A percentile compares a stretch with the other conserved stretches of the same genome.
Conservation (phyloP, 2,329 filamentous ascomycete genomes). For the Fusarium nurragi region DNA sequence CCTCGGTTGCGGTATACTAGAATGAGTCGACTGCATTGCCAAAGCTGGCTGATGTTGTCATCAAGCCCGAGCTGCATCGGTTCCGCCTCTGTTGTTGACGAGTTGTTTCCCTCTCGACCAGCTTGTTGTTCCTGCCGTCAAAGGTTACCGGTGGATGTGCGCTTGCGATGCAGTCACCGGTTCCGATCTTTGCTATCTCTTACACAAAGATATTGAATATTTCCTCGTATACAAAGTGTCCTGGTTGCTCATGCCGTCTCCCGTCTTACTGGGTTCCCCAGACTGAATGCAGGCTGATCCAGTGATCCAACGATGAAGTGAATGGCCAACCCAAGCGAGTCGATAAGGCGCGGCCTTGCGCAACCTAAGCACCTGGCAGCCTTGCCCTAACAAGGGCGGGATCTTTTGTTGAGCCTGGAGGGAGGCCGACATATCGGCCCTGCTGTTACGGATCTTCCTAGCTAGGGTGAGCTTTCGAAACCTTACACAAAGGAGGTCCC, state of each 20-base stretch:
- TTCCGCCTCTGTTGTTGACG: constrained; percentile 22
- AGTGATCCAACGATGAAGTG: constrained; percentile 30
- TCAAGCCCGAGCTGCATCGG: constrained; percentile 24
- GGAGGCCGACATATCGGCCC: constrained; percentile 35
- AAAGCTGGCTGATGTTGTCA: constrained; percentile 20
- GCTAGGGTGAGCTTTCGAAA: constrained; percentile 33
- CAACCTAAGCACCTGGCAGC: constrained; percentile 28
- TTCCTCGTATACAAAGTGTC: constrained; percentile 30
- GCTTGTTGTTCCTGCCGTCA: constrained; percentile 17
- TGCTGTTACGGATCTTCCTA: constrained; percentile 35
- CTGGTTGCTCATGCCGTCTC: constrained; percentile 28
- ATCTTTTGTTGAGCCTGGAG: constrained; percentile 36
- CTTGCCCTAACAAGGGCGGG: constrained; percentile 28
- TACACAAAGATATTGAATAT: constrained; percentile 26
- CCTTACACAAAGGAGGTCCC: constrained; percentile 31
- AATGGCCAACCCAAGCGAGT: constrained; percentile 12
- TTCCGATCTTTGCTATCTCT: constrained; percentile 17
- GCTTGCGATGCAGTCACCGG: constrained; percentile 9
- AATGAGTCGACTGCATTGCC: constrained; percentile 9
- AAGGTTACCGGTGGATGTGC: constrained; percentile 4
- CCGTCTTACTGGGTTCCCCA: constrained; percentile 28
- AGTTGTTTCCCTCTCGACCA: constrained; percentile 4
- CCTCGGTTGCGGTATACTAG: constrained; percentile 22
- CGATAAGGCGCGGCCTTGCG: constrained; percentile 16
- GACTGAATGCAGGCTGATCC: constrained; percentile 15